Evolutionary conservation across 2,329 filamentous ascomycete genomes (phyloP).

Genomic region (Diaporthe vaccinii): DNA sequence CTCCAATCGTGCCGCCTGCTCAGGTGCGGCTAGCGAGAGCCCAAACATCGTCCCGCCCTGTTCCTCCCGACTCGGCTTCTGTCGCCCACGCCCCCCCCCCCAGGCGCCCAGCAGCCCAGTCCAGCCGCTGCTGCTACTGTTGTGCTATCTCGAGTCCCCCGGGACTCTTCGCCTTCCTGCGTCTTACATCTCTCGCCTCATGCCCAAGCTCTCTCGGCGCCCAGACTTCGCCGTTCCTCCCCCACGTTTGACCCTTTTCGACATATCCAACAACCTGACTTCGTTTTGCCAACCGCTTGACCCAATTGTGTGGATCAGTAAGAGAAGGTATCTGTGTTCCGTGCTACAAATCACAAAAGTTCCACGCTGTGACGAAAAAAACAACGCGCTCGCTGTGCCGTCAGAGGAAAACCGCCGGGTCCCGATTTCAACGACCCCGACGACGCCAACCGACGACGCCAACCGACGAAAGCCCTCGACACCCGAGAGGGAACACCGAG

Average conservation of each 20-base stretch:
- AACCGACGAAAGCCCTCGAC: not conserved
- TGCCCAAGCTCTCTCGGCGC: constrained; percentile 55
- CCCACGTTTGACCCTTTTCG: constrained; percentile 44
- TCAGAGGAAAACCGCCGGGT: not conserved
- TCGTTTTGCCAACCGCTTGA: constrained; percentile 17
- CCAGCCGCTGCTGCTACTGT: constrained; percentile 20
- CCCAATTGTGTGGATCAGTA: constrained; percentile 22
- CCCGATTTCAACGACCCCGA: not conserved
- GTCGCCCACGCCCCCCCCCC: constrained; percentile 6
- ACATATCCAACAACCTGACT: constrained; percentile 19
- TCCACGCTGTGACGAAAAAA: not conserved
- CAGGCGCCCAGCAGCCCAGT: constrained; percentile 8
- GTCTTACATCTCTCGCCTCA: constrained; percentile 40
- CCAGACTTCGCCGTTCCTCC: constrained; percentile 52
- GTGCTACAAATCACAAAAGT: constrained; percentile 1
- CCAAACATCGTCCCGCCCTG: constrained; percentile 32
- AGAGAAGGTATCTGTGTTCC: not conserved
- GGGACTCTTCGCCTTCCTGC: constrained; percentile 30
- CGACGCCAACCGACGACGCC: constrained; percentile 21
- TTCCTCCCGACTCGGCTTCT: constrained; percentile 32
- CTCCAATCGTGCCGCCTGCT: constrained; percentile 19
- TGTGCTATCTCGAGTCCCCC: constrained; percentile 20
- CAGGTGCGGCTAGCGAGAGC: constrained; percentile 14
- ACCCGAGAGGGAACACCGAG: not conserved
- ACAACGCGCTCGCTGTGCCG: not conserved